These are phyloP conservation scores for Cyclotella cryptica DNA, from an alignment of 108 stramenopile species.

Conservation along the genomic window DNA sequence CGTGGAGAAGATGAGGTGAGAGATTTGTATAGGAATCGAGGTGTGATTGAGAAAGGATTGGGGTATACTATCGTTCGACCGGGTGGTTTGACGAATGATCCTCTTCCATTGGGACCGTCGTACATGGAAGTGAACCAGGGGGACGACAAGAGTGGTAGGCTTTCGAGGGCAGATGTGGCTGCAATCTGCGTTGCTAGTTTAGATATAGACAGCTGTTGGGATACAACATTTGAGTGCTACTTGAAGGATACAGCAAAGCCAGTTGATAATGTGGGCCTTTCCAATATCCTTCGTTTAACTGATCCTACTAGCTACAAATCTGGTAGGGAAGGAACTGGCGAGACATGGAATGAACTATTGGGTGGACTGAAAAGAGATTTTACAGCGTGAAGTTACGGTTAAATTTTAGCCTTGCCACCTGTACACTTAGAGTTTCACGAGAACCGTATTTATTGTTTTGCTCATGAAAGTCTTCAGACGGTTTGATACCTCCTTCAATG, in stretches of 20 bases:
- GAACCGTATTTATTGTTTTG: conserved; percentile 16
- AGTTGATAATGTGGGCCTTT: conserved; percentile 65
- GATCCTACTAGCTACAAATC: conserved; percentile 42
- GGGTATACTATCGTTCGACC: conserved; percentile 86
- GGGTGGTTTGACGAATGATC: conserved; percentile 78
- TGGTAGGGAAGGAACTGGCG: conserved; percentile 68
- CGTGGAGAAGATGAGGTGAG: conserved; percentile 79
- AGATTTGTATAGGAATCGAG: conserved; percentile 58
- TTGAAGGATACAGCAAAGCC: conserved; percentile 70
- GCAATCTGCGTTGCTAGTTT: conserved; percentile 66
- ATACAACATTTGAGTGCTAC: conserved; percentile 86
- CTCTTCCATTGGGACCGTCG: conserved; percentile 49
- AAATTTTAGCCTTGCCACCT: not conserved
- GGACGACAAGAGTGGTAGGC: conserved; percentile 77
- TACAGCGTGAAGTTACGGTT: not conserved
- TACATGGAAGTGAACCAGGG: conserved; percentile 85
- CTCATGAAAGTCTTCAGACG: conserved; percentile 44
- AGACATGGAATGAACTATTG: conserved; percentile 66
- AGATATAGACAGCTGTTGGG: conserved; percentile 43
- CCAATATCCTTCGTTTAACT: conserved; percentile 65
- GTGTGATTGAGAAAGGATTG: conserved; percentile 21
- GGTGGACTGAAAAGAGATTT: conserved; percentile 63
- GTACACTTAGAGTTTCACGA: not conserved
- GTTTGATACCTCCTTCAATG: conserved; percentile 7
- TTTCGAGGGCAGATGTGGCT: conserved; percentile 79